Percentiles rank a stretch among this genome's conserved stretches.
These are phyloP conservation scores for Capronia americana DNA, from an alignment of 2,329 filamentous ascomycete species.

Conservation along the genomic window DNA sequence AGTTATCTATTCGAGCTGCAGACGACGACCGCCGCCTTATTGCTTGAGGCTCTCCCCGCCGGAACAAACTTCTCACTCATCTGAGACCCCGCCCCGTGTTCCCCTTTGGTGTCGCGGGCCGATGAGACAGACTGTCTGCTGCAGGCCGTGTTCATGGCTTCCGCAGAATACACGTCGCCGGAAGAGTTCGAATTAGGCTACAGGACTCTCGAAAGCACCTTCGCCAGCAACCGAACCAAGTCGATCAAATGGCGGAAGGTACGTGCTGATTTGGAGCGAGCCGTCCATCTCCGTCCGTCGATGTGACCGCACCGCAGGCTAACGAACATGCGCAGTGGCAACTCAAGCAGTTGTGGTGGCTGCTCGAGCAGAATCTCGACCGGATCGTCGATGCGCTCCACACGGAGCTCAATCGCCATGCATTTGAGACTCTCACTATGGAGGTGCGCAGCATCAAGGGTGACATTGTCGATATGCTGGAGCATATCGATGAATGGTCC, in stretches of 20 bases:
- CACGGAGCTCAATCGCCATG: conserved; percentile 47
- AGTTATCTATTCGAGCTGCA: background rate
- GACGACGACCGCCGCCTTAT: background rate
- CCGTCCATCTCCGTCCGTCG: background rate
- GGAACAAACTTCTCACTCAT: conserved; percentile 14
- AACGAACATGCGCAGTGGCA: conserved; percentile 41
- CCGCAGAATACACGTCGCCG: conserved; percentile 4
- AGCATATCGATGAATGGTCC: conserved; percentile 51
- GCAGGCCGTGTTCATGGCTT: conserved; percentile 2
- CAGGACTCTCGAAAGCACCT: conserved; percentile 39
- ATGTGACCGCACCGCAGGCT: background rate
- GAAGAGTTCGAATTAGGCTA: conserved; percentile 10
- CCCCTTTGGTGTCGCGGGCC: background rate
- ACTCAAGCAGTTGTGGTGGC: conserved; percentile 52
- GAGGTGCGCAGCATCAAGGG: conserved; percentile 46
- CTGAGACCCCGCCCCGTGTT: conserved; percentile 6
- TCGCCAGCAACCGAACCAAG: conserved; percentile 46
- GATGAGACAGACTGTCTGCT: background rate
- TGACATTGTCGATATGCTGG: conserved; percentile 49
- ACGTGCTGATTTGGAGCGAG: background rate
- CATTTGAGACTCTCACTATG: conserved; percentile 44
- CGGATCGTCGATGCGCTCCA: conserved; percentile 45
- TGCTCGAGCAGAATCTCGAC: conserved; percentile 50
- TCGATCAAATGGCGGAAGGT: conserved; percentile 48
- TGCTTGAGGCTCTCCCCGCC: background rate